A percentile compares a stretch with the other conserved stretches of the same genome.
Evolutionary conservation across 768 basidiomycete species (phyloP).

Genomic region (Ephemerocybe angulata): DNA sequence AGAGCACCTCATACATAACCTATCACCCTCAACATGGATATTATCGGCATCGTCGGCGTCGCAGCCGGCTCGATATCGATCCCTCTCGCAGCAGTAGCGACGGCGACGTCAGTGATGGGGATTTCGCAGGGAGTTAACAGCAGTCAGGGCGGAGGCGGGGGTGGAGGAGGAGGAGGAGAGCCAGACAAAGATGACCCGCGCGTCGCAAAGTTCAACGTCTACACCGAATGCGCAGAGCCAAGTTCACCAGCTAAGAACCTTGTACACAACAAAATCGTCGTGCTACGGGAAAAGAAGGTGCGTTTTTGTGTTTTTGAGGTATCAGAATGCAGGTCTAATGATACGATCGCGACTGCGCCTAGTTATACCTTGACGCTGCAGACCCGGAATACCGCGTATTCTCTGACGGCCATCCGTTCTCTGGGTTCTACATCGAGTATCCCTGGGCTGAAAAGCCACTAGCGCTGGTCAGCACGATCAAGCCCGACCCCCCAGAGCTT

Average conservation of each 20-base stretch:
- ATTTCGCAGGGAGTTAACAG: constrained; percentile 25
- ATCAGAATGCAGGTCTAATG: too few species aligned
- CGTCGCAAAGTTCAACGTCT: constrained; percentile 25
- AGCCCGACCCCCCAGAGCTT: constrained; percentile 27
- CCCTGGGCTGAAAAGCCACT: constrained; percentile 23
- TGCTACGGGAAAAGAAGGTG: constrained; percentile 25
- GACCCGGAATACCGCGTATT: constrained; percentile 22
- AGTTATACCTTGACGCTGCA: constrained; percentile 28
- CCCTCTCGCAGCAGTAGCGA: constrained; percentile 23
- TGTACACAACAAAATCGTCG: constrained; percentile 23
- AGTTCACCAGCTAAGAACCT: constrained; percentile 10
- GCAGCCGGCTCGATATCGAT: constrained; percentile 26
- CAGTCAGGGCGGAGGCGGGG: constrained; percentile 14
- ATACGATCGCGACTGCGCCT: background rate
- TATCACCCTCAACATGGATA: constrained; percentile 9
- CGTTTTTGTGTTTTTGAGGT: too few species aligned
- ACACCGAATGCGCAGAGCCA: constrained; percentile 12
- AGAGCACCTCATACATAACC: background rate
- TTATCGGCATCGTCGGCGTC: constrained; percentile 26
- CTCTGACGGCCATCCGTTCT: constrained; percentile 26
- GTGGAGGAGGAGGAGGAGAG: constrained; percentile 10
- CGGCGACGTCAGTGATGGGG: constrained; percentile 24
- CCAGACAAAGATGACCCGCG: constrained; percentile 25
- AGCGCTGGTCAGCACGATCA: constrained; percentile 29
- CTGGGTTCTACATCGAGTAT: constrained; percentile 30